Base-by-base conservation (phyloP, 2,329 filamentous ascomycete genomes). In the Neonectria ditissima region DNA sequence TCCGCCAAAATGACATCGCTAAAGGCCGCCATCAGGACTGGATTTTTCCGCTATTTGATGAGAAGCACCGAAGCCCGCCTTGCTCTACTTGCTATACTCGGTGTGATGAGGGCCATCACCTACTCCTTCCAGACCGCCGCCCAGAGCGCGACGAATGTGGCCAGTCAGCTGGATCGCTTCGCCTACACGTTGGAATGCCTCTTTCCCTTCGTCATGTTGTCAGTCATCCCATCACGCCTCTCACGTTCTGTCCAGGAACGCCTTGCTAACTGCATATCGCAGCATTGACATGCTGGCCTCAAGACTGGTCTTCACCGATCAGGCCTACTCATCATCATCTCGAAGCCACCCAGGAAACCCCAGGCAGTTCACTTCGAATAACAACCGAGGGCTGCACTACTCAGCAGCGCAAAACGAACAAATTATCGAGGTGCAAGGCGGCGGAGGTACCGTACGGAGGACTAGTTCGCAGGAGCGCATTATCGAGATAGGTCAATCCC, bases 191-290 rank as follows among this genome's bases (percentile, higher is more conserved):
- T 82, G 45, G 80, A 82, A 54, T 82, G 80, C 58, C 62, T 81
- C 9, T 82, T 82, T 43, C 80, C 80, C 0, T 73, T 80, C 0
- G 74, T 82, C 54, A 76, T 82, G 73, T 76, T 77, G 79, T 81
- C 63, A 59, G 79, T 73, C 9, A 2, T 14, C 1, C 5, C 7
- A 30, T 18, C 2, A 16, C 30, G 16, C 14, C n/a, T 18, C 7
- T 10, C 22, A 0, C 13, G 14, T 32, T 1, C 9, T 30, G 11
- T 16, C 14, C 2, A 10, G 11, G 16, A 4, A 20, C 13, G 10
- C 7, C 4, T 9, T 32, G 1, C 18, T 37, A 32, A n/a, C 4
- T 1, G 1, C 5, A 24, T 9, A 20, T 2, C 10, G 3, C 1
- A 75, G 77, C 16, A 78, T 79, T 44, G 77, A 79, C 20, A 74